Base-by-base conservation (phyloP, 441 rosid species). In the Dalechampia spathulata region DNA sequence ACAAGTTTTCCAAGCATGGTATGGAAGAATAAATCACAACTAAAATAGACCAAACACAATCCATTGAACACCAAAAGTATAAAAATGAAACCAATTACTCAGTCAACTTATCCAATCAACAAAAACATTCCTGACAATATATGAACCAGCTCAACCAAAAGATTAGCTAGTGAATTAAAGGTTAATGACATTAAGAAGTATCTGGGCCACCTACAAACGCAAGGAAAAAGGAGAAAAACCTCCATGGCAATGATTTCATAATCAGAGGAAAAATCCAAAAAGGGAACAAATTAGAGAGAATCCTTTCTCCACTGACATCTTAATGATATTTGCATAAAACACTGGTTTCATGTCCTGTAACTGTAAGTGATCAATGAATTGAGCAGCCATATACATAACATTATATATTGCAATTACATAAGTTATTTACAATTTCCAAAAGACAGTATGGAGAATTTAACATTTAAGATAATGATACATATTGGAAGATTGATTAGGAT, bases 1-100 rank as follows among this genome's bases (percentile, higher is more conserved):
- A 40, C 32, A 53, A 40, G 28, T 52, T 52, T 52, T 17, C 13
- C 56, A 20, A 45, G 14, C 43, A 6, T 12, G 30, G 56, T 46
- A 28, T 28, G 9, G 49, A 27, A 27, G 38, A 6, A 28, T 27
- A 6, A 5, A 20, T 43, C 50, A 28, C 15, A 56, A 0, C 1
- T n/a, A n/a, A n/a, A n/a, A n/a, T n/a, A n/a, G n/a, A n/a, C n/a
- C n/a, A n/a, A n/a, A n/a, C n/a, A n/a, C n/a, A n/a, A n/a, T n/a
- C n/a, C n/a, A n/a, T n/a, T n/a, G n/a, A n/a, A n/a, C n/a, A n/a
- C n/a, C n/a, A n/a, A n/a, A n/a, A n/a, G n/a, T 32, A 34, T 26
- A 41, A 13, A 4, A 37, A 47, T 47, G 12, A 46, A 37, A 58
- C 16, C 27, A 36, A 58, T 4, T 15, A 25, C 13, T 23, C 23